Base-by-base conservation (phyloP, 768 basidiomycete species). In the Lactarius sanguifluus region DNA sequence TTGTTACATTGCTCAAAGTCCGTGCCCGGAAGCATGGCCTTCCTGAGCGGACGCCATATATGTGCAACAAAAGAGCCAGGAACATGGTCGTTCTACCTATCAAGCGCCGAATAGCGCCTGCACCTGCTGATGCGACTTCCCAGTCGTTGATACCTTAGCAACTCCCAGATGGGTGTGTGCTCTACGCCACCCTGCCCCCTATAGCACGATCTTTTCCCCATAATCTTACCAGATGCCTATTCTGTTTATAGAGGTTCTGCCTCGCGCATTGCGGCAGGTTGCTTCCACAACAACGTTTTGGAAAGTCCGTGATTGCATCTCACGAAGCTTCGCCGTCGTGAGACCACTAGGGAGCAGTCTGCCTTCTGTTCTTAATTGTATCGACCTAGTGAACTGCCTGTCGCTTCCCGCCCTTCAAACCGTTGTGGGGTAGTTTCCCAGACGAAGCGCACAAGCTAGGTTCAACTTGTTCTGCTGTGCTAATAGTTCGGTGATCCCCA, bases 291-390 rank as follows among this genome's bases (percentile, higher is more conserved):
- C 47, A 50, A 38, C 20, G 62, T 54, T 20, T 36, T 16, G 50
- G 55, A 62, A 67, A 45, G 23, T 67, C 62, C 50, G 61, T 63
- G 61, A 66, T 40, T 7, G 59, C 25, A 15, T 50, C 45, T 30
- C 45, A n/a, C 40, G 12, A 45, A 25, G 32, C 40, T 62, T 47
- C 47, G 36, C 30, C 50, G 2, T 34, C 13, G 50, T 41, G 4
- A 40, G 57, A 64, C 50, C 50, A 1, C 9, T 25, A 36, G 41
- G 20, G 36, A 63, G 13, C 40, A 23, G 38, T 55, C 13, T 34
- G 30, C 50, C 20, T 56, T 63, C 28, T 3, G 32, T 38, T 62
- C 41, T 38, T 36, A 2, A 41, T 54, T 58, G n/a, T 13, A 30
- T 13, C 8, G 18, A 28, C 32, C 32, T 36, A n/a, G n/a, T 9